A percentile compares a stretch with the other conserved stretches of the same genome.
Conservation (phyloP, 805 yeast species). For the Metschnikowia vanudenii region DNA sequence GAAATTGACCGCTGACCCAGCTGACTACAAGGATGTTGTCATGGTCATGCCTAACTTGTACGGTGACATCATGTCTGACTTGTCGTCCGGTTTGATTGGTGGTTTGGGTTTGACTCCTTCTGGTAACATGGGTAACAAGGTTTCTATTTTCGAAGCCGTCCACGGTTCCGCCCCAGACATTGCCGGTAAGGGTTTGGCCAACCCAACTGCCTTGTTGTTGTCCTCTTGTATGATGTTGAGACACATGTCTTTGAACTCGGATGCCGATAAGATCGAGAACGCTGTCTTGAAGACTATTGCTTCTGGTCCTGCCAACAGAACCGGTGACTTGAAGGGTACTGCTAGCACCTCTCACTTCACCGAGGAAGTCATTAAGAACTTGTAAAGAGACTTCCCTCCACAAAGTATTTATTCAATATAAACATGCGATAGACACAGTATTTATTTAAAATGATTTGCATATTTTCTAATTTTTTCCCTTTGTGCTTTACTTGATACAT, state of each 20-base stretch:
- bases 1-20: slow-evolving; percentile 85
- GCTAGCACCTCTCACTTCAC: slow-evolving; percentile 90
- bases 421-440: slow-evolving; percentile 4
- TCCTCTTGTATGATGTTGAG: slow-evolving; percentile 99
- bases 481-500: no score
- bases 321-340: slow-evolving; percentile 92
- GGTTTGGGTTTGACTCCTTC: slow-evolving; percentile 99
- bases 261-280: slow-evolving; percentile 81
- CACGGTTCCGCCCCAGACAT: slow-evolving; percentile 99
- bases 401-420: slow-evolving; percentile 15
- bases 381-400: slow-evolving; percentile 35
- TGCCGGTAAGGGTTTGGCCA: slow-evolving; percentile 98
- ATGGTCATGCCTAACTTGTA: slow-evolving; percentile 99
- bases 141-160: slow-evolving; percentile 98
- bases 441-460: no score
- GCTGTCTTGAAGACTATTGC: slow-evolving; percentile 91
- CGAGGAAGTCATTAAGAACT: slow-evolving; percentile 79
- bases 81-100: slow-evolving; percentile 96
- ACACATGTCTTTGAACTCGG: slow-evolving; percentile 86
- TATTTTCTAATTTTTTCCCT: no score
- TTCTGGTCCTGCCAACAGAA: slow-evolving; percentile 93
- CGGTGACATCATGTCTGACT: slow-evolving; percentile 98
- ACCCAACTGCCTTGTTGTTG: slow-evolving; percentile 95
- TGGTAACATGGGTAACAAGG: slow-evolving; percentile 98
- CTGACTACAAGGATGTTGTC: slow-evolving; percentile 81